These are phyloP conservation scores for Aphanocladium album DNA, from an alignment of 2,329 filamentous ascomycete species.

Conservation along the genomic window DNA sequence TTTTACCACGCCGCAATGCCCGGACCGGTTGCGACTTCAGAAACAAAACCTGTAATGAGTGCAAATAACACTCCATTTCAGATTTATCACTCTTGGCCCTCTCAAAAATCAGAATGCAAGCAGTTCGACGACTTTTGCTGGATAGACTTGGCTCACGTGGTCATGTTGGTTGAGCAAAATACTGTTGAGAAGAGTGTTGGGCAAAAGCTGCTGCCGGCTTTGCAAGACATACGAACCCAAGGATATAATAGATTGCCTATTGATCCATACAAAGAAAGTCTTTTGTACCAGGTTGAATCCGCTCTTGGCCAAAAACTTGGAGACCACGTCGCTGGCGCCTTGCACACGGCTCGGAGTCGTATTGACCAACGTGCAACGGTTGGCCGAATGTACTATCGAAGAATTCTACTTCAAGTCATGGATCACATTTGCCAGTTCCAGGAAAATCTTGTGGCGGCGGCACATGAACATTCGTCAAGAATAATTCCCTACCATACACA, in stretches of 20 bases:
- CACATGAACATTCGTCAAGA: background rate
- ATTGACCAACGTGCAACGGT: slow-evolving; percentile 17
- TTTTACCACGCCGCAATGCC: background rate
- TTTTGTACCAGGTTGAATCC: slow-evolving; percentile 10
- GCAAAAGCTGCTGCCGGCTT: slow-evolving; percentile 6
- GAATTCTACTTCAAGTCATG: slow-evolving; percentile 10
- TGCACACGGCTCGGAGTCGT: slow-evolving; percentile 16
- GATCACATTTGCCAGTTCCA: slow-evolving; percentile 9
- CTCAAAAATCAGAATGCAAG: slow-evolving; percentile 14
- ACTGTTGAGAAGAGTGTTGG: slow-evolving; percentile 6
- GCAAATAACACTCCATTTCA: slow-evolving; percentile 4
- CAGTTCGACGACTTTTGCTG: slow-evolving; percentile 16
- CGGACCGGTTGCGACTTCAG: background rate
- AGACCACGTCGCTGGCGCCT: slow-evolving; percentile 14
- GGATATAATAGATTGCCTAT: slow-evolving; percentile 10
- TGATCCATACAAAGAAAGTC: slow-evolving; percentile 13
- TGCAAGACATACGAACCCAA: slow-evolving; percentile 9
- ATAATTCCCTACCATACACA: slow-evolving; percentile 15
- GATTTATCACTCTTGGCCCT: slow-evolving; percentile 14
- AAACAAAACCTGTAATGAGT: background rate
- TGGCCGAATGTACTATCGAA: slow-evolving; percentile 12
- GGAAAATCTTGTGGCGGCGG: slow-evolving; percentile 8
- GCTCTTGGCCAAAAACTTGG: slow-evolving; percentile 10
- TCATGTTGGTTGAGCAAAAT: slow-evolving; percentile 15
- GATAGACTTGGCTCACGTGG: slow-evolving; percentile 16